Evolutionary conservation across 225 moss, liverwort and hornwort genomes (phyloP), one percentile per base, ranked within the genome.

Genomic region (Ulota crispa): DNA sequence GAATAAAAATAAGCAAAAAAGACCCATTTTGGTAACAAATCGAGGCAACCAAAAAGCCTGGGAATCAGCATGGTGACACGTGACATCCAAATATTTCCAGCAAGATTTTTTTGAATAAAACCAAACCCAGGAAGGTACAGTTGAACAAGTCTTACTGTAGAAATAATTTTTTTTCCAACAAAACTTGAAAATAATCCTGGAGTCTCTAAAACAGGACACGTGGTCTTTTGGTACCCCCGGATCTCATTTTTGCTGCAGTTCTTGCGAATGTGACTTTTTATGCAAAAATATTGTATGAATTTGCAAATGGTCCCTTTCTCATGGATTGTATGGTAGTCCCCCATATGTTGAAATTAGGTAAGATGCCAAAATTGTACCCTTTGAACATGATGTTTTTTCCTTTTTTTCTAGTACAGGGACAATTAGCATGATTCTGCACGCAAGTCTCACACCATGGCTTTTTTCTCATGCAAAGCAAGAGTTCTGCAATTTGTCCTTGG

Each of bases 341-440:
- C 14, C 24, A 42, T 69, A 27, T 7, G 37, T 31, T 73, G 36
- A 69, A 55, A 37, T 14, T 84, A 50, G 84, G 84, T 73, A 63
- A 81, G 62, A 31, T 39, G 65, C 52, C n/a, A 64, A 39, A 77
- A 19, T 77, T 26, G 61, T 68, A 72, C 77, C 5, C 9, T 61
- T 18, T 42, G 55, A 28, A 34, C 65, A 37, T 8, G 47, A 55
- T 31, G 27, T 69, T 50, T 50, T 50, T 16, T 50, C 6, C 18
- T 16, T 5, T 50, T 50, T 50, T 16, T 50, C 1, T 76, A 56
- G 27, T 0, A 7, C 19, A 5, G 12, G 19, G 75, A 43, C 67
- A 57, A 56, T 69, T 72, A 27, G 45, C 21, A 63, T 54, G 55
- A 27, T 14, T 37, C 26, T 9, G 59, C 42, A 34, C 68, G 74